These are phyloP conservation scores for Kokia cookei DNA, from an alignment of 441 rosid genomes.

Conservation along the genomic window DNA sequence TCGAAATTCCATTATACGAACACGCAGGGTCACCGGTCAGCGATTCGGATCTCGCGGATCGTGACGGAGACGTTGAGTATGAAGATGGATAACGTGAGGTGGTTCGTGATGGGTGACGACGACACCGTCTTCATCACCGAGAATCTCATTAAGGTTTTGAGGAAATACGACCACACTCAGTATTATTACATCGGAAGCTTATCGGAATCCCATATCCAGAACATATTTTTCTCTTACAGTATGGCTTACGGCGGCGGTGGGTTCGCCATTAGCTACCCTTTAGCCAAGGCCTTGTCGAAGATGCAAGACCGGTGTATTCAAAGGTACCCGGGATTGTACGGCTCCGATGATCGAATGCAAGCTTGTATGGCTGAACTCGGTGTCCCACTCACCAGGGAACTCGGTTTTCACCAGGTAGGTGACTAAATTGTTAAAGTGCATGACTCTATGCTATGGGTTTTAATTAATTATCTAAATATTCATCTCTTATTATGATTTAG, in stretches of 20 bases:
- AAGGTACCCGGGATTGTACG: constrained; percentile 86
- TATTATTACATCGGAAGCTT: constrained; percentile 88
- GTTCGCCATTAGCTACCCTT: constrained; percentile 86
- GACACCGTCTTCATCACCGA: constrained; percentile 88
- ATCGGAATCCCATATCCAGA: constrained; percentile 95
- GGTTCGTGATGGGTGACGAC: constrained; percentile 99
- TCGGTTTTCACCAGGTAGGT: constrained; percentile 93
- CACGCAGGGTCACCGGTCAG: constrained; percentile 87
- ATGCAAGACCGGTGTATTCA: constrained; percentile 85
- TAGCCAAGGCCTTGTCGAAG: constrained; percentile 71
- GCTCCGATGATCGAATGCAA: constrained; percentile 96
- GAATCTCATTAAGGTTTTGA: constrained; percentile 63
- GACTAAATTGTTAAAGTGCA: neutral
- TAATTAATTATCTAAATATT: neutral
- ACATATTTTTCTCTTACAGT: constrained; percentile 85
- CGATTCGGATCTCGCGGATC: constrained; percentile 87
- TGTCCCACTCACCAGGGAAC: constrained; percentile 95
- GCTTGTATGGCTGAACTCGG: constrained; percentile 99
- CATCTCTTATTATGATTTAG: neutral
- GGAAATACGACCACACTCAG: constrained; percentile 81
- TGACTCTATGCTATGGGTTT: neutral
- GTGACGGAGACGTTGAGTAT: constrained; percentile 76
- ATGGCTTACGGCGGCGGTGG: constrained; percentile 99
- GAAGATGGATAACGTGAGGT: constrained; percentile 66
- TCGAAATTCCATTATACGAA: constrained; percentile 64